phyloP scores from a whole-genome alignment of 371 early-diverging fungal species.

The Rhizopus delemar region DNA sequence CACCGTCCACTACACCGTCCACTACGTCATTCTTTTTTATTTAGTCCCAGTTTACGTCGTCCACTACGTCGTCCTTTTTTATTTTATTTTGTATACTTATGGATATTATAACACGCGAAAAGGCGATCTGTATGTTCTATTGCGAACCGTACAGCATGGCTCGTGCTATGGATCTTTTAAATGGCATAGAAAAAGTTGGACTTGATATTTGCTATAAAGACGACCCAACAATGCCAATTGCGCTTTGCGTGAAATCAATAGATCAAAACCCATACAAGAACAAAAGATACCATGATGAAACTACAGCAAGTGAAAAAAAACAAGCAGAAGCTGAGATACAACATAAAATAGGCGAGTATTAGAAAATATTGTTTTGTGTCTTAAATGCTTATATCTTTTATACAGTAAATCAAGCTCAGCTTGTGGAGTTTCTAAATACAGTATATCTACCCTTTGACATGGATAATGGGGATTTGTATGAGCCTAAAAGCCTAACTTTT shows the following conservation, averaged over 20 bases:
- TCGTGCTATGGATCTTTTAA: slow-evolving; percentile 17
- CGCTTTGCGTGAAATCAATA: background rate
- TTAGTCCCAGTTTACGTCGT: no score
- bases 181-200: slow-evolving; percentile 12
- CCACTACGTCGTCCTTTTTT: background rate
- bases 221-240: slow-evolving; percentile 3
- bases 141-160: slow-evolving; percentile 19
- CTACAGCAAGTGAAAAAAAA: background rate
- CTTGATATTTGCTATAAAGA: slow-evolving; percentile 19
- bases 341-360: background rate
- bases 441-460: slow-evolving; percentile 16
- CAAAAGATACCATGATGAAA: slow-evolving; percentile 7
- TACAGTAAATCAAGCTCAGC: slow-evolving; percentile 2
- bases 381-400: no score
- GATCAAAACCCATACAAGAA: background rate
- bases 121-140: slow-evolving; percentile 18
- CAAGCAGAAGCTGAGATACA: slow-evolving; percentile 1
- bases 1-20: no score
- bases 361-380: background rate
- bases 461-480: slow-evolving; percentile 8
- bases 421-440: slow-evolving; percentile 11
- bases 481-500: slow-evolving; percentile 14
- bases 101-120: background rate
- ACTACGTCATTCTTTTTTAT: no score
- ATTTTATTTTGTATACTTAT: background rate